A percentile compares a stretch with the other conserved stretches of the same genome.
Conservation (phyloP, 2,329 filamentous ascomycete genomes). For the Neospermospora avenae region DNA sequence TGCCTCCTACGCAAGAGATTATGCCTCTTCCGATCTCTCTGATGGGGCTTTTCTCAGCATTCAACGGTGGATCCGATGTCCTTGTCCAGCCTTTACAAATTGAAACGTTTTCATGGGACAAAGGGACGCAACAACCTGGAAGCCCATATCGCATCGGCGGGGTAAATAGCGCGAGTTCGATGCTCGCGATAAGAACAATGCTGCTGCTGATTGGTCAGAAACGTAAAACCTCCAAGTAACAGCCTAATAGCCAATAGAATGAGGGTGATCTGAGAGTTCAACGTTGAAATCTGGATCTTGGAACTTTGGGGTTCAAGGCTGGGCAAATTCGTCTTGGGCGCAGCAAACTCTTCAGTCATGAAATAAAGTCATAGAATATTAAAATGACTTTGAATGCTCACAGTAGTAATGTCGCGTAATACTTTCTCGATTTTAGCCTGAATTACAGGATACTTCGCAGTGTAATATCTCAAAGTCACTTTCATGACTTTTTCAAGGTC, state of each 20-base stretch:
- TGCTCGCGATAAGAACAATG: neutral
- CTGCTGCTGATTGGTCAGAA: neutral
- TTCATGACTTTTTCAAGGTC: no score
- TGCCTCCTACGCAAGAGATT: slow-evolving; percentile 11
- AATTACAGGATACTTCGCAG: no score
- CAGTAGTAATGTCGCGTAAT: no score
- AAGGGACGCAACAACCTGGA: slow-evolving; percentile 8
- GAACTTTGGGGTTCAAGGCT: neutral
- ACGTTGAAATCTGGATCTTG: neutral
- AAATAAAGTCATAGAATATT: no score
- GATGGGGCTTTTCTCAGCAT: slow-evolving; percentile 5
- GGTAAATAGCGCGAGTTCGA: neutral
- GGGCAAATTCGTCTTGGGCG: no score
- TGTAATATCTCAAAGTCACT: no score
- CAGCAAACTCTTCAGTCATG: no score
- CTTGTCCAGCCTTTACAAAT: slow-evolving; percentile 21
- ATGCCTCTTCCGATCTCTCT: no score
- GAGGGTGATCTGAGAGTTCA: neutral
- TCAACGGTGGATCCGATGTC: neutral
- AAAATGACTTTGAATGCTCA: no score
- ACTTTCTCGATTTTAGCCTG: no score
- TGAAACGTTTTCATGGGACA: slow-evolving; percentile 23
- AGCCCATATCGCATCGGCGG: neutral
- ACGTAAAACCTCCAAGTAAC: neutral
- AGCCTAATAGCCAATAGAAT: neutral